Conservation (phyloP, 805 yeast genomes). For the Myxozyma neotropica region DNA sequence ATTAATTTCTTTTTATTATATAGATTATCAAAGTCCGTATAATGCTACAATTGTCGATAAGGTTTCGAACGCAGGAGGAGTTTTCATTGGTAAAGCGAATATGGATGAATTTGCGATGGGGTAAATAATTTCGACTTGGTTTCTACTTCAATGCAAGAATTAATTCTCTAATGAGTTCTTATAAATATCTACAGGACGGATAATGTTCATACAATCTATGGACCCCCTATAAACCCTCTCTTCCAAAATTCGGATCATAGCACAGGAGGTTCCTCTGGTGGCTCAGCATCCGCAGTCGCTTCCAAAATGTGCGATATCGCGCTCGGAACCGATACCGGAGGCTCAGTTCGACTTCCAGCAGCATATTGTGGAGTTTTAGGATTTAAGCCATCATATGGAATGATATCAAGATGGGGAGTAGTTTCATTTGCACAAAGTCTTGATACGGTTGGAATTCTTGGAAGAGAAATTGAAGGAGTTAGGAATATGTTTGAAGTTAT, state of each 20-base stretch:
- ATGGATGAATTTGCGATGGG: slow-evolving; percentile 99
- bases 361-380: slow-evolving; percentile 83
- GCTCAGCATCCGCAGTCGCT: slow-evolving; percentile 91
- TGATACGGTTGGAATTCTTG: slow-evolving; percentile 88
- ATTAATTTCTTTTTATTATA: neutral
- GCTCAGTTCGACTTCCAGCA: slow-evolving; percentile 91
- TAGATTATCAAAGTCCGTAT: slow-evolving; percentile 69
- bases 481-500: slow-evolving; percentile 56
- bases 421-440: slow-evolving; percentile 89
- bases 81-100: slow-evolving; percentile 75
- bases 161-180: too few species aligned
- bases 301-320: slow-evolving; percentile 64
- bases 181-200: slow-evolving; percentile 39
- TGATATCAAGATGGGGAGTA: slow-evolving; percentile 90
- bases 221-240: slow-evolving; percentile 48
- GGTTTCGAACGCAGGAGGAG: slow-evolving; percentile 56
- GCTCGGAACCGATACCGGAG: slow-evolving; percentile 97
- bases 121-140: slow-evolving; percentile 32
- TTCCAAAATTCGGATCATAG: slow-evolving; percentile 47
- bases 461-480: slow-evolving; percentile 52
- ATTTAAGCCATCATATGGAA: slow-evolving; percentile 91
- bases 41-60: slow-evolving; percentile 71
- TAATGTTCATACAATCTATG: slow-evolving; percentile 44
- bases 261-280: slow-evolving; percentile 95
- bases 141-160: too few species aligned